Evolutionary conservation across 768 basidiomycete species (phyloP), one percentile per base, ranked within the genome.

Genomic region (Russula compacta): DNA sequence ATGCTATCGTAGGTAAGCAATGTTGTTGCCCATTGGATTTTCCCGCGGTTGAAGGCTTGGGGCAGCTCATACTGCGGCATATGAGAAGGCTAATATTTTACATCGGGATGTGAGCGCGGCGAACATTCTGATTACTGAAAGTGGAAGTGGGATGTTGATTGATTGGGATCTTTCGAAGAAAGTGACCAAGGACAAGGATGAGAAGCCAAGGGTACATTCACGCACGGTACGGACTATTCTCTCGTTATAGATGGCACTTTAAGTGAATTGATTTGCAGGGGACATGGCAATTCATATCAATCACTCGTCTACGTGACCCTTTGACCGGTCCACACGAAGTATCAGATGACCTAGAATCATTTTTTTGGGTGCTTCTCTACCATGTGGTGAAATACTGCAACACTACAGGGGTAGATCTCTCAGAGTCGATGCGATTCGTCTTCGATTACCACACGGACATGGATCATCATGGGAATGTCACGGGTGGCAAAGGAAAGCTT

Each of bases 281-380:
- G 1, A 67, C 66, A 19, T 64, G 63, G 66, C 66, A 64, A 53
- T 67, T 53, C 56, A 57, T 60, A 58, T 59, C 60, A 0, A 63
- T 59, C 8, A 40, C 21, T 0, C 53, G 56, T 10, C 49, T 64
- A 8, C 0, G 14, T 3, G 32, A 50, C 4, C 58, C 58, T 21
- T 44, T 21, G 3, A 52, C 10, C 10, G 50, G 58, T 29, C 24
- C 42, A 2, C 50, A 60, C 17, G 50, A 58, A 33, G 56, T 63
- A 5, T 48, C 54, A 6, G 66, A 67, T 39, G 66, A 67, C 21
- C 53, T 67, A 5, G 66, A 67, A 36, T 62, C 66, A 1, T 62
- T 67, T 38, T 40, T 64, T n/a, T 56, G 64, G 47, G 66, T 63
- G 8, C 49, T 64, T 38, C 21, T 57, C n/a, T 57, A 57, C n/a